phyloP scores from a whole-genome alignment of 2,329 filamentous ascomycete genomes.

The Pestalotiopsis sp. region DNA sequence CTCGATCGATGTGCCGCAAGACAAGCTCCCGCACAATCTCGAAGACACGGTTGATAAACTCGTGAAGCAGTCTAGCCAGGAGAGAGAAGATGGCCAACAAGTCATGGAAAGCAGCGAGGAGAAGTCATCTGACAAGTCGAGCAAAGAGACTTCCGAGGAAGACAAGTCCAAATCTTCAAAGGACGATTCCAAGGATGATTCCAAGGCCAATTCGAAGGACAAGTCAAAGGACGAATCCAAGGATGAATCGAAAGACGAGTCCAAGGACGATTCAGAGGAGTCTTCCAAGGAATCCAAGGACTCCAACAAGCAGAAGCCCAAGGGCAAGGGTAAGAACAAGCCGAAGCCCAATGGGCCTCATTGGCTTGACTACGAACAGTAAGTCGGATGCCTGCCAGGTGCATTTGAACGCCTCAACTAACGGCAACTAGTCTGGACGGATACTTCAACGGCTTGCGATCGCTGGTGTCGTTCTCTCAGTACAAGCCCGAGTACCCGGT shows the following conservation, averaged over 20 bases:
- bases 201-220: slow-evolving; percentile 17
- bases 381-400: slow-evolving; percentile 22
- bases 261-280: slow-evolving; percentile 25
- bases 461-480: slow-evolving; percentile 61
- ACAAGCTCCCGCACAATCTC: neutral
- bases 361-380: slow-evolving; percentile 45
- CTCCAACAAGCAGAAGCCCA: slow-evolving; percentile 9
- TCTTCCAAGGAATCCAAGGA: neutral
- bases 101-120: slow-evolving; percentile 24
- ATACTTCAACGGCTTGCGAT: slow-evolving; percentile 77
- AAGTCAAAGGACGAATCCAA: neutral
- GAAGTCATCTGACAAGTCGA: slow-evolving; percentile 20
- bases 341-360: slow-evolving; percentile 25
- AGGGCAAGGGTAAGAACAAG: neutral
- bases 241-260: neutral
- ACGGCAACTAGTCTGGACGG: slow-evolving; percentile 63
- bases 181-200: slow-evolving; percentile 14
- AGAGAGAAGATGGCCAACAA: slow-evolving; percentile 13
- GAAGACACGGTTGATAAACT: slow-evolving; percentile 15
- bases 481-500: slow-evolving; percentile 75
- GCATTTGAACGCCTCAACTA: slow-evolving; percentile 14
- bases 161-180: slow-evolving; percentile 11
- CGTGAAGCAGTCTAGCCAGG: slow-evolving; percentile 20
- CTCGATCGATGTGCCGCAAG: slow-evolving; percentile 16
- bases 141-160: slow-evolving; percentile 9